These are phyloP conservation scores for Gossypium australe DNA, from an alignment of 345 rosid species.

Conservation along the genomic window DNA sequence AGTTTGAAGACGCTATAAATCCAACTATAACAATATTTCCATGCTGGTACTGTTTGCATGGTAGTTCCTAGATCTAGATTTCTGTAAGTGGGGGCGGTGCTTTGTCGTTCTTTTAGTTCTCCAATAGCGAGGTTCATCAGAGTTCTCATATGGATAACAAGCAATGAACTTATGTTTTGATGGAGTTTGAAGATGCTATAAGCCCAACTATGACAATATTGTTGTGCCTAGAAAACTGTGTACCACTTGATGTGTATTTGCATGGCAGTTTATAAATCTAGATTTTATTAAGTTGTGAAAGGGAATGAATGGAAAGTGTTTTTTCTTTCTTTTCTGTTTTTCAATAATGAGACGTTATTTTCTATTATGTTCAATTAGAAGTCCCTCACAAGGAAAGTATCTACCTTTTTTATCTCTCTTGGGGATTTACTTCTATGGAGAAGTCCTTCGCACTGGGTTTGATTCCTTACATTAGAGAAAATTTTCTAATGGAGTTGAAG, in stretches of 20 bases:
- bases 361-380: background rate
- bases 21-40: background rate
- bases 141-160: background rate
- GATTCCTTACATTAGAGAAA: background rate
- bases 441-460: background rate
- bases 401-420: background rate
- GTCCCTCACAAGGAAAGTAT: background rate
- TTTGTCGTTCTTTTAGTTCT: too few relatives aligned
- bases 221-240: background rate
- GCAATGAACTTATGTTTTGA: background rate
- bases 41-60: background rate
- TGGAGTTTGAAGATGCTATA: constrained; percentile 1
- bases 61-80: too few relatives aligned
- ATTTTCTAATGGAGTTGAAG: background rate
- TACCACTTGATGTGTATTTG: background rate
- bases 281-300: background rate
- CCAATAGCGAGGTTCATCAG: too few relatives aligned
- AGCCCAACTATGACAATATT: background rate
- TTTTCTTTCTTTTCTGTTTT: constrained; percentile 2
- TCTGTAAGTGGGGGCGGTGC: too few relatives aligned
- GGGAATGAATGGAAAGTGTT: background rate
- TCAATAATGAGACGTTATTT: background rate
- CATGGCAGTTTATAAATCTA: background rate
- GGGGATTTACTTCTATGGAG: background rate
- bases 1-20: background rate